These are phyloP conservation scores for Pulicaria dysenterica DNA, from an alignment of 129 eudicot genomes.

Conservation along the genomic window DNA sequence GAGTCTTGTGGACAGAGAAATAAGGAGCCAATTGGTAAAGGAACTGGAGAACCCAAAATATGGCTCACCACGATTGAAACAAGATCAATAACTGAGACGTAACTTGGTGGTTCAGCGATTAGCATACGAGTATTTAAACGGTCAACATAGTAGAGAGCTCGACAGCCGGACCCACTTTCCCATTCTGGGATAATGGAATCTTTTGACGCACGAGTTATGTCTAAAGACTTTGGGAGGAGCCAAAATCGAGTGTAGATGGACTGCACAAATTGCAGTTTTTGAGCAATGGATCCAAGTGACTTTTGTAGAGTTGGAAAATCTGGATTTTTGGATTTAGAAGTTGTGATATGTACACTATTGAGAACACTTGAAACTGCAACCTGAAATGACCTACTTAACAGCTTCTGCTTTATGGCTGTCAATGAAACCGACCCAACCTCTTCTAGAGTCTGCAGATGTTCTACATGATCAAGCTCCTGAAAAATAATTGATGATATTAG, in stretches of 20 bases:
- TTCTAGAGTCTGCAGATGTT: conserved; percentile 52
- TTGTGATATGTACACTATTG: conserved; percentile 40
- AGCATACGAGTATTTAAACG: conserved; percentile 49
- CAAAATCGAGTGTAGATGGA: conserved; percentile 73
- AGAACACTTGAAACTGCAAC: conserved; percentile 67
- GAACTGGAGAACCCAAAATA: conserved; percentile 70
- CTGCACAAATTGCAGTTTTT: conserved; percentile 68
- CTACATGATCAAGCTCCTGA: conserved; percentile 69
- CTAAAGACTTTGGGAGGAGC: conserved; percentile 67
- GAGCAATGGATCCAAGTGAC: conserved; percentile 56
- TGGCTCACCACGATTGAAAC: conserved; percentile 75
- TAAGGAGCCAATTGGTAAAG: conserved; percentile 70
- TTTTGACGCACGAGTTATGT: conserved; percentile 67
- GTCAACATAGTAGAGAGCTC: conserved; percentile 73
- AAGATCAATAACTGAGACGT: conserved; percentile 66
- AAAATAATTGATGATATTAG: conserved; percentile 17
- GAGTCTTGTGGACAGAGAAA: conserved; percentile 69
- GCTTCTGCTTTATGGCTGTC: conserved; percentile 49
- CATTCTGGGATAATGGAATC: conserved; percentile 74
- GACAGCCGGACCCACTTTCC: conserved; percentile 57
- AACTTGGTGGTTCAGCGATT: conserved; percentile 85
- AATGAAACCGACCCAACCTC: conserved; percentile 61
- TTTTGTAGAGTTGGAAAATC: conserved; percentile 42
- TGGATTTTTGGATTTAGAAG: conserved; percentile 39
- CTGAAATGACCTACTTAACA: conserved; percentile 75